Evolutionary conservation across 495 filamentous ascomycete genomes (phyloP).

Genomic region (Paragyromitra xinjiangensis): DNA sequence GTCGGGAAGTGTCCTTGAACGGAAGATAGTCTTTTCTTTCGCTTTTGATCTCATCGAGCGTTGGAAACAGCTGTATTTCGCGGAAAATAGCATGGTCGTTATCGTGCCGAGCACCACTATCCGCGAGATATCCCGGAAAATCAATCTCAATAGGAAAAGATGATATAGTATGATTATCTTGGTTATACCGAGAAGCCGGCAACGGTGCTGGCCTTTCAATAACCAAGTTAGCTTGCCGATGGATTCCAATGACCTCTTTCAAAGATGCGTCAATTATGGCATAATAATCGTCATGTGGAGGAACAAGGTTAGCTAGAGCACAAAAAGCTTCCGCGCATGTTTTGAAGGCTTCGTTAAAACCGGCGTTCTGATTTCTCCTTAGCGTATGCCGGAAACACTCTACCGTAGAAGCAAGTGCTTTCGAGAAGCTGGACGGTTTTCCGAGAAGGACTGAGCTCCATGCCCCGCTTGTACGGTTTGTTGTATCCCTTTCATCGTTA

Average conservation of each 20-base stretch:
- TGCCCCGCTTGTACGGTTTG: neutral
- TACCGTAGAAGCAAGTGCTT: constrained; percentile 17
- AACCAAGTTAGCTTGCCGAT: constrained; percentile 10
- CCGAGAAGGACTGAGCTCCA: constrained; percentile 12
- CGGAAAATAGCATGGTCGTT: constrained; percentile 75
- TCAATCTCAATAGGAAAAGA: constrained; percentile 8
- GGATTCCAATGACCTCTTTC: constrained; percentile 30
- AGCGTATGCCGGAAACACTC: constrained; percentile 36
- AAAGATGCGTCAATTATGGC: constrained; percentile 9
- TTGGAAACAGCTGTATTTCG: constrained; percentile 72
- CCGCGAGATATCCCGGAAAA: constrained; percentile 28
- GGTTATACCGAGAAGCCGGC: neutral
- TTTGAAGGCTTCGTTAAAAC: constrained; percentile 15
- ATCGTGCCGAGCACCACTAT: constrained; percentile 67
- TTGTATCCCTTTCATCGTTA: neutral
- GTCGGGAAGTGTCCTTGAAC: constrained; percentile 61
- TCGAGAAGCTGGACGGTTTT: constrained; percentile 15
- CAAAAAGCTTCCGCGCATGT: neutral
- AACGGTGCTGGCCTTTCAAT: neutral
- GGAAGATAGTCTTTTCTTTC: constrained; percentile 68
- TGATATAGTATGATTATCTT: neutral
- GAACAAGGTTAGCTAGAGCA: neutral
- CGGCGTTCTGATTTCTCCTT: constrained; percentile 8
- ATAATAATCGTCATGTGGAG: constrained; percentile 28
- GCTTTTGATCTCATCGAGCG: constrained; percentile 71